Evolutionary conservation across 768 basidiomycete genomes (phyloP).

Genomic region (Boletus tomentosulus): DNA sequence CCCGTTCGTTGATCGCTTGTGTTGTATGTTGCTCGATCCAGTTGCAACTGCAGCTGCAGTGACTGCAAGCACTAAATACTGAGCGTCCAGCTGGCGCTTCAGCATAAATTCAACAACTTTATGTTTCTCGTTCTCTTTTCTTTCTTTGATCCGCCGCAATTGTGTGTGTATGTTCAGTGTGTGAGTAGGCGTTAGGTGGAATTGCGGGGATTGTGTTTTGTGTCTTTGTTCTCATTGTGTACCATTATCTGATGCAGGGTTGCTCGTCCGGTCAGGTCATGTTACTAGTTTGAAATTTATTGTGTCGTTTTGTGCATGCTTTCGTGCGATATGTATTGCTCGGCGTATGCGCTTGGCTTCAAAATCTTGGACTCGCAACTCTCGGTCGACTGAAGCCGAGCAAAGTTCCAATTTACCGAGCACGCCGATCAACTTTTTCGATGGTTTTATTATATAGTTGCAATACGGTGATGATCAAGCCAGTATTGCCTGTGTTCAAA

Average conservation of each 20-base stretch:
- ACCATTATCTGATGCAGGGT: neutral
- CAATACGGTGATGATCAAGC: too few relatives aligned
- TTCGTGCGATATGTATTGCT: too few relatives aligned
- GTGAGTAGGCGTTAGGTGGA: neutral
- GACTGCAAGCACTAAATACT: neutral
- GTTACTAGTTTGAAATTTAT: too few relatives aligned
- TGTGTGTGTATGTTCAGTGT: neutral
- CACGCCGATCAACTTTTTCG: too few relatives aligned
- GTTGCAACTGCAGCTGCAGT: neutral
- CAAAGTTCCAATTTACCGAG: too few relatives aligned
- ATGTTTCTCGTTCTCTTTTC: neutral
- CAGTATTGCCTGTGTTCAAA: too few relatives aligned
- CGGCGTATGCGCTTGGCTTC: too few relatives aligned
- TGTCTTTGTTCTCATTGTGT: neutral
- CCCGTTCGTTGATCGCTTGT: neutral
- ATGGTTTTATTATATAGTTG: too few relatives aligned
- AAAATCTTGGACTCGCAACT: too few relatives aligned
- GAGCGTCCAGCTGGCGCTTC: neutral
- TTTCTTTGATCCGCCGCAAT: neutral
- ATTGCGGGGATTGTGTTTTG: neutral
- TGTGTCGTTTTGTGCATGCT: too few relatives aligned
- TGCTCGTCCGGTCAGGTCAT: neutral
- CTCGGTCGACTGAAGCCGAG: too few relatives aligned
- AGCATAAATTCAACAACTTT: neutral
- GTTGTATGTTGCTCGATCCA: neutral